Conservation (phyloP, 176 grass and related monocot genomes). For the Cenchrus fungigraminus region DNA sequence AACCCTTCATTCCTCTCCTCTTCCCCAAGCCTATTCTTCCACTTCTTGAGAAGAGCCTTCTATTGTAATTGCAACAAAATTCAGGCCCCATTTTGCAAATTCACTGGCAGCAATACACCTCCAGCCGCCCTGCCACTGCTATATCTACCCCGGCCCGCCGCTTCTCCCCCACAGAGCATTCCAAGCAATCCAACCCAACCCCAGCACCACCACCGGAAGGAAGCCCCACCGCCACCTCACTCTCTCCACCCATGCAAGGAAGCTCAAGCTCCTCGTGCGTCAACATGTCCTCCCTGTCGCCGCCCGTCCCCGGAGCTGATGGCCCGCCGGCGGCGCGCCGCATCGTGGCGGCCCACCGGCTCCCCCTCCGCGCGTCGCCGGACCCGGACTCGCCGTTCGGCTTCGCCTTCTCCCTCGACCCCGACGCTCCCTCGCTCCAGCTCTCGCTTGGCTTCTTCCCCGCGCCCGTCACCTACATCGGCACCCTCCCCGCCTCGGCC, state of each 20-base stretch:
- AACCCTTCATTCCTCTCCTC: neutral
- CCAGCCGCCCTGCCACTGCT: neutral
- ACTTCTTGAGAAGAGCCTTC: neutral
- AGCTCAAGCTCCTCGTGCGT: neutral
- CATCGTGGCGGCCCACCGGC: constrained; percentile 57
- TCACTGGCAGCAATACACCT: neutral
- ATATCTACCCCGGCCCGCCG: neutral
- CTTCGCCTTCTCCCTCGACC: constrained; percentile 44
- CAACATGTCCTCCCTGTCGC: neutral
- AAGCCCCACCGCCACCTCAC: constrained; percentile 14
- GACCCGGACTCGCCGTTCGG: constrained; percentile 40
- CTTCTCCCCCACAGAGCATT: neutral
- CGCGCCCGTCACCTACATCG: constrained; percentile 37
- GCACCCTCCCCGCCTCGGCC: constrained; percentile 34
- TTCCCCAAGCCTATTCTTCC: neutral
- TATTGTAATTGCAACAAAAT: neutral
- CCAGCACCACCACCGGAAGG: neutral
- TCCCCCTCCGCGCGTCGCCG: constrained; percentile 37
- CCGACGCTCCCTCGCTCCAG: constrained; percentile 50
- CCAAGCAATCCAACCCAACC: neutral
- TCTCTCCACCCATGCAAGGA: constrained; percentile 19
- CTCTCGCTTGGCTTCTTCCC: constrained; percentile 43
- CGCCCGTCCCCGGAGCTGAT: neutral
- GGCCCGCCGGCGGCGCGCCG: constrained; percentile 25
- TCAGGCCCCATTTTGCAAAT: neutral